Base-by-base conservation (phyloP, 2,329 filamentous ascomycete genomes). In the Alternaria triticimaculans region DNA sequence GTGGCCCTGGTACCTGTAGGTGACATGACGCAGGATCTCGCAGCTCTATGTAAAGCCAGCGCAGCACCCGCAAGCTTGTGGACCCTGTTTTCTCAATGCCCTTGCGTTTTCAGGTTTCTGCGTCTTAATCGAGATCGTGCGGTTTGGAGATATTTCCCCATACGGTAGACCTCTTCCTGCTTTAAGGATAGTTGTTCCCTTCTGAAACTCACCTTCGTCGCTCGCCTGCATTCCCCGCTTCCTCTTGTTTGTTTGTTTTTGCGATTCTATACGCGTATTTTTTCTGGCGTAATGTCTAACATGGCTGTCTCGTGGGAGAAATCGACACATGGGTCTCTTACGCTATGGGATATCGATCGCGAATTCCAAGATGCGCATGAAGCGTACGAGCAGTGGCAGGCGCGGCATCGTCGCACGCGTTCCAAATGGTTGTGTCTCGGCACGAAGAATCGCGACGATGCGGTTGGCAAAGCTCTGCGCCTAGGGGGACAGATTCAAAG, bases 261-360 rank as follows among this genome's bases (percentile, higher is more conserved):
- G 14, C 62, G 15, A 56, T 37, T 49, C 48, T 50, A 60, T 30
- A 41, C 49, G 20, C 49, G 28, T 55, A 11, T 48, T 57, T 58
- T 58, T 26, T 65, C 4, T 63, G 20, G 37, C 41, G 53, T 71
- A 66, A 67, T 67, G 44, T 65, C 54, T 43, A 64, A 55, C 2
- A 69, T 71, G 64, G 49, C 67, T 23, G 56, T 67, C 20, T 50
- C 60, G 8, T 77, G 72, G 72, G 74, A 74, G 44, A 75, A 75
- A 51, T 65, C 73, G n/a, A 67, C 76, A 23, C 75, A 77, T 58
- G 69, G 72, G 12, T 74, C 71, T 10, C 69, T 78, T 23, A 70
- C 72, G 9, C 67, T 79, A 6, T 79, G 77, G 77, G 76, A 79
- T 58, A 78, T 79, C 48, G 77, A 78, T 23, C 74, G 72, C 58